These are phyloP conservation scores for Brassica incana DNA, from an alignment of 345 rosid genomes.

Conservation along the genomic window DNA sequence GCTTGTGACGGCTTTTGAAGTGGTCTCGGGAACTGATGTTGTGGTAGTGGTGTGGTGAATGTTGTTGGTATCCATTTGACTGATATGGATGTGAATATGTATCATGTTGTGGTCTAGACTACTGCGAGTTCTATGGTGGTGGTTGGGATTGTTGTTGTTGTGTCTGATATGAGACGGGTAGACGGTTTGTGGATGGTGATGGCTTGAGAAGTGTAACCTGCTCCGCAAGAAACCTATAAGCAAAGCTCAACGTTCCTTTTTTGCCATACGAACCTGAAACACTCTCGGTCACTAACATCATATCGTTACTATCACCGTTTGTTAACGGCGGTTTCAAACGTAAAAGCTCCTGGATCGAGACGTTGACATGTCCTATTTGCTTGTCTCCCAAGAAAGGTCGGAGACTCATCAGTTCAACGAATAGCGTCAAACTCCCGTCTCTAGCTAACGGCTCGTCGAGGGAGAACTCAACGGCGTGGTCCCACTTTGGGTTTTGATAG, in stretches of 20 bases:
- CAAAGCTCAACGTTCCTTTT: conserved; percentile 56
- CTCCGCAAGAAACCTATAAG: conserved; percentile 42
- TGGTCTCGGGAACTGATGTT: not conserved
- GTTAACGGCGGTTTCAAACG: not conserved
- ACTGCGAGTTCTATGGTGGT: not conserved
- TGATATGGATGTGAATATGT: not conserved
- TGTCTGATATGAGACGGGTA: not conserved
- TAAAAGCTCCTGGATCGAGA: conserved; percentile 59
- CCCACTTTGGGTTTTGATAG: conserved; percentile 60
- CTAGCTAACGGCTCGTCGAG: conserved; percentile 43
- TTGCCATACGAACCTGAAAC: conserved; percentile 55
- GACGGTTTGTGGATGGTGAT: not conserved
- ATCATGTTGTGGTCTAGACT: not conserved
- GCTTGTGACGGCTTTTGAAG: not conserved
- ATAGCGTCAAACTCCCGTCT: conserved; percentile 45
- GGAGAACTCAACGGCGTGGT: conserved; percentile 53
- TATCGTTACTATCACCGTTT: conserved; percentile 7
- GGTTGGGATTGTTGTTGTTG: not conserved
- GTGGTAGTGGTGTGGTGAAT: not conserved
- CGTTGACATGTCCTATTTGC: conserved; percentile 59
- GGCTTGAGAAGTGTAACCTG: conserved; percentile 2
- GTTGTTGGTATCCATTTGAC: not conserved
- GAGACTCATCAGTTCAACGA: conserved; percentile 52
- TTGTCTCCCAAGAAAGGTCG: conserved; percentile 51
- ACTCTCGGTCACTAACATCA: conserved; percentile 48